phyloP scores from a whole-genome alignment of 2,329 filamentous ascomycete species.

The Xylariales sp. region DNA sequence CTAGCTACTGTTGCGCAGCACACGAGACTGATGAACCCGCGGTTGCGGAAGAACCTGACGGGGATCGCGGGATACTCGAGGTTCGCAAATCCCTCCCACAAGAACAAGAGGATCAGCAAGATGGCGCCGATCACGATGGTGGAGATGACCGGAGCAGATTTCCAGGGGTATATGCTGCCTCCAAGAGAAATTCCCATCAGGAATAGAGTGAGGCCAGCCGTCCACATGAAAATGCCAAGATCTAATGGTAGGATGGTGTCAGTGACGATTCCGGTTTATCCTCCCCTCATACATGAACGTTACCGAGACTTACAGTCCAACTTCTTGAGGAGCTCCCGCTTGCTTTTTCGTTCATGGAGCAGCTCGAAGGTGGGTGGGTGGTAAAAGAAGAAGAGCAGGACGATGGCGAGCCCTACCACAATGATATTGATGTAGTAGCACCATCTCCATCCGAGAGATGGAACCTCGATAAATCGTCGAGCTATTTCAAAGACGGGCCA shows the following conservation, averaged over 20 bases:
- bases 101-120: constrained; percentile 28
- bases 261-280: too few relatives aligned
- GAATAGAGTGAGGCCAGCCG: constrained; percentile 37
- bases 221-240: constrained; percentile 40
- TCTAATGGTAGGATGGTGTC: too few relatives aligned
- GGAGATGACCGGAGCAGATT: constrained; percentile 32
- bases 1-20: constrained; percentile 29
- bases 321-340: constrained; percentile 26
- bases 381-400: constrained; percentile 33
- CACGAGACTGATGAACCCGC: constrained; percentile 30
- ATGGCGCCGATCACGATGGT: constrained; percentile 29
- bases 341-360: constrained; percentile 31
- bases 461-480: constrained; percentile 27
- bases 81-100: constrained; percentile 29
- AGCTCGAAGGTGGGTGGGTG: constrained; percentile 34
- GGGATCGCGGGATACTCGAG: constrained; percentile 31
- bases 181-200: constrained; percentile 43
- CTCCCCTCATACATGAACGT: not conserved
- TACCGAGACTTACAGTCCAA: constrained; percentile 25
- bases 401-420: constrained; percentile 25
- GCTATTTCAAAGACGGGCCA: too few relatives aligned
- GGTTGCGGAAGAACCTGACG: constrained; percentile 30
- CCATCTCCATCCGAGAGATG: constrained; percentile 33
- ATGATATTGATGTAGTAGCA: constrained; percentile 38
- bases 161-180: constrained; percentile 36